Evolutionary conservation across 306 rosid genomes (phyloP).

Genomic region (Astragalus membranaceus): DNA sequence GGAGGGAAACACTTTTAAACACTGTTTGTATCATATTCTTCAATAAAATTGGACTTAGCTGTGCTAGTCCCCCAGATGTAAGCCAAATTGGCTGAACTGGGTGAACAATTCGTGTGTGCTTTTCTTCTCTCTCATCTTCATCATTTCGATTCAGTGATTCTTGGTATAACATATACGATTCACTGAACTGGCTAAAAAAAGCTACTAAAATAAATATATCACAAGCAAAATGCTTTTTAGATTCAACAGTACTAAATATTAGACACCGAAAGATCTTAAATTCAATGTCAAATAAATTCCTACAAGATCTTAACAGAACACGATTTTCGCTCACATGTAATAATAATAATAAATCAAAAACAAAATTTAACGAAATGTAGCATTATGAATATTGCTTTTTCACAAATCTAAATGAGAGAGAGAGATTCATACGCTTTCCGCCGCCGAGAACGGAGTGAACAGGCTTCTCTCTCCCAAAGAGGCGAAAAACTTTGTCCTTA

Average conservation of each 20-base stretch:
- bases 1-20: too few relatives aligned
- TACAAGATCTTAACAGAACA: background rate
- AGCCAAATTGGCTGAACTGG: too few relatives aligned
- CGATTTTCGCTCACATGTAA: background rate
- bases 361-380: background rate
- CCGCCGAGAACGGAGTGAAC: conserved; percentile 79
- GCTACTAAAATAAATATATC: background rate
- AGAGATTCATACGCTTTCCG: conserved; percentile 59
- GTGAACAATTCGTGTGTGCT: too few relatives aligned
- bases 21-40: too few relatives aligned
- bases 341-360: background rate
- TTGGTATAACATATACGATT: too few relatives aligned
- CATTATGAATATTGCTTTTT: background rate
- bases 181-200: background rate
- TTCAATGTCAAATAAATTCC: background rate
- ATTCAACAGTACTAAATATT: background rate
- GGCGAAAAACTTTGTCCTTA: conserved; percentile 56
- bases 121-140: too few relatives aligned
- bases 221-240: background rate
- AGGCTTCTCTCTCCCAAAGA: conserved; percentile 74
- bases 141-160: too few relatives aligned
- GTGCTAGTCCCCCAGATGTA: too few relatives aligned
- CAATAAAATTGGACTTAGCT: too few relatives aligned
- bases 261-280: background rate
- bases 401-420: conserved; percentile 28